Percentiles rank a stretch among this genome's conserved stretches.
phyloP scores from a whole-genome alignment of 352 stramenopile species.

The Phytophthora cactorum region DNA sequence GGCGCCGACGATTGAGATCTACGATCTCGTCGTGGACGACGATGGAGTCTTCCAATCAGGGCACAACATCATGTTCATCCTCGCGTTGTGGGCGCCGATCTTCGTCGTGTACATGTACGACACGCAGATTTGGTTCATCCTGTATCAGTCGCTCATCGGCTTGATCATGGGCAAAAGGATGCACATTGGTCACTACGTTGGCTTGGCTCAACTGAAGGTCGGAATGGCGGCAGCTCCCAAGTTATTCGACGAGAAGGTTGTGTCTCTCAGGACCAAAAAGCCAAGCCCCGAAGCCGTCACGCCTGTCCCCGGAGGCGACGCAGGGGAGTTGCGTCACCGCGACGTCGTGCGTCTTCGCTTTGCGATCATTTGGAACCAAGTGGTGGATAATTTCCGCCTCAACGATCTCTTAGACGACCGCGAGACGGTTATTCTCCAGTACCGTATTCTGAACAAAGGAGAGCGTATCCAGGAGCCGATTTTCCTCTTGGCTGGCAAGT shows the following conservation, averaged over 20 bases:
- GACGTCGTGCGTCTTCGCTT: conserved; percentile 79
- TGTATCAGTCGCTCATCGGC: conserved; percentile 81
- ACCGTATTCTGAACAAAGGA: conserved; percentile 76
- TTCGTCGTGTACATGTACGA: conserved; percentile 91
- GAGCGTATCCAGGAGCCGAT: conserved; percentile 80
- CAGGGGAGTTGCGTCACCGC: conserved; percentile 34
- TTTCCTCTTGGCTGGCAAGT: conserved; percentile 80
- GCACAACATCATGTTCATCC: conserved; percentile 85
- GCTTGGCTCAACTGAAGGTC: conserved; percentile 66
- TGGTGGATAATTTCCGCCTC: conserved; percentile 86
- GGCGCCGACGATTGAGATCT: conserved; percentile 77
- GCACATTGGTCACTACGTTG: conserved; percentile 80
- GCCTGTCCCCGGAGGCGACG: conserved; percentile 19
- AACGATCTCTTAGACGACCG: conserved; percentile 86
- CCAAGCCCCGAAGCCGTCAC: conserved; percentile 19
- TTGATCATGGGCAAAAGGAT: conserved; percentile 76
- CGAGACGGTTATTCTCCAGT: conserved; percentile 87
- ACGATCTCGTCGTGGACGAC: conserved; percentile 59
- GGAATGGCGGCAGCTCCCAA: conserved; percentile 66
- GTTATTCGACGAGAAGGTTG: conserved; percentile 76
- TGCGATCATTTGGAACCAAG: conserved; percentile 89
- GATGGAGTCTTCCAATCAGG: conserved; percentile 67
- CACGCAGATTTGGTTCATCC: conserved; percentile 87
- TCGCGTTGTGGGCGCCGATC: conserved; percentile 75
- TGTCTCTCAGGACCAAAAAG: conserved; percentile 53